Conservation (phyloP, 345 rosid species). For the Brassica incana region DNA sequence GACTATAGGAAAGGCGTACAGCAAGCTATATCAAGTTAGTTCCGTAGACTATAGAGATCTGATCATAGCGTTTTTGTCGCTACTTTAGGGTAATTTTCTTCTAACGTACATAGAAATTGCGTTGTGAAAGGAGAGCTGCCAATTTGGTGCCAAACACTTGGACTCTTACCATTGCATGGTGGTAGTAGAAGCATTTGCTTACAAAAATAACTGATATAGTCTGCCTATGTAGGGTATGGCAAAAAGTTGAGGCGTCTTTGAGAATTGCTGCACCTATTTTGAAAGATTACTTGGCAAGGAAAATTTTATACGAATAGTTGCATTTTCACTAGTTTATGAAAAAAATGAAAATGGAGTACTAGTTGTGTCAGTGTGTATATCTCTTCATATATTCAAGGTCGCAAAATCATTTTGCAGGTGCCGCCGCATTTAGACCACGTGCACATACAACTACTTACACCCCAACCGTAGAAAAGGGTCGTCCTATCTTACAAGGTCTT, state of each 20-base stretch:
- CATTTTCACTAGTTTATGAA: conserved; percentile 2
- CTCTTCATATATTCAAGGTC: conserved; percentile 16
- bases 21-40: conserved; percentile 98
- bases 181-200: conserved; percentile 16
- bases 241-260: conserved; percentile 4
- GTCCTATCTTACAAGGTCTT: conserved; percentile 97
- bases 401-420: conserved; percentile 57
- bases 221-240: conserved; percentile 11
- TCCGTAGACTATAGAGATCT: conserved; percentile 33
- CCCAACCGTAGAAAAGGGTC: conserved; percentile 81
- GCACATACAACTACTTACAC: conserved; percentile 68
- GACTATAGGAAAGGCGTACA: conserved; percentile 98
- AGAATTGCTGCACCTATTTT: conserved; percentile 9
- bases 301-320: background rate
- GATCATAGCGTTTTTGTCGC: conserved; percentile 20
- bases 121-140: conserved; percentile 18
- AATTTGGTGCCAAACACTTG: conserved; percentile 5
- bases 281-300: conserved; percentile 6
- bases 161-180: conserved; percentile 17
- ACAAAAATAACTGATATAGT: conserved; percentile 13
- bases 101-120: conserved; percentile 19
- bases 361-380: conserved; percentile 10
- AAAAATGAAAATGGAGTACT: background rate
- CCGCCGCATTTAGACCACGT: conserved; percentile 97
- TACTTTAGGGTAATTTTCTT: conserved; percentile 19